Evolutionary conservation across 2,329 filamentous ascomycete species (phyloP), one percentile per base, ranked within the genome.

Genomic region (Mycogone perniciosa): DNA sequence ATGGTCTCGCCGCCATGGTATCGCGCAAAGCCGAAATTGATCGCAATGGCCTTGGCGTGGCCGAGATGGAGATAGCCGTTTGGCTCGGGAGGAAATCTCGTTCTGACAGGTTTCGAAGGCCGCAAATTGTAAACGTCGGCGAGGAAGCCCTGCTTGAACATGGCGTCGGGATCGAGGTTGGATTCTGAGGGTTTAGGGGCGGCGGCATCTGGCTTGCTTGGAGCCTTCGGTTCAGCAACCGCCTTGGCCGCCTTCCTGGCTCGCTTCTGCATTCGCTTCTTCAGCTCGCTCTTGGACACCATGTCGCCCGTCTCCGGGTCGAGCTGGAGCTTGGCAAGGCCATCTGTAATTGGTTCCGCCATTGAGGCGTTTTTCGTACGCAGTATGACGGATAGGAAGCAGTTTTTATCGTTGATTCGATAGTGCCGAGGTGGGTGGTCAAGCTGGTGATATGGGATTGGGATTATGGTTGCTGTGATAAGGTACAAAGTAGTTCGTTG

Each of bases 31-130:
- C 92, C 92, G 71, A 97, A 97, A 71, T 97, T 96, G 68, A 97
- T 83, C 0, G 89, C 86, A 67, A 97, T 96, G 26, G 93, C 92
- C 73, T 97, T 97, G 57, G 87, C 88, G 66, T 97, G 93, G 20
- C 92, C 92, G 59, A 97, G 87, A 65, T 96, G 91, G 7, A 96
- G 79, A 66, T 86, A 96, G 49, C 92, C 93, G 67, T 97, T 97
- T 44, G 93, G 93, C 70, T 92, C 88, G 20, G 88, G 88, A 2
- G 88, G 88, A 64, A 92, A 91, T 58, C 87, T 82, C 4, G 86
- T 90, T 44, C 85, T 69, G 20, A 85, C 82, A 10, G 74, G 71
- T 58, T 78, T 79, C 41, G 75, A 72, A 2, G 84, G 83, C 44
- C 82, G 77, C 67, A 86, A 80, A 54, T 84, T 79, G 70, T 84